These are phyloP conservation scores for Ogataea corticis DNA, from an alignment of 805 yeast genomes.

Conservation along the genomic window DNA sequence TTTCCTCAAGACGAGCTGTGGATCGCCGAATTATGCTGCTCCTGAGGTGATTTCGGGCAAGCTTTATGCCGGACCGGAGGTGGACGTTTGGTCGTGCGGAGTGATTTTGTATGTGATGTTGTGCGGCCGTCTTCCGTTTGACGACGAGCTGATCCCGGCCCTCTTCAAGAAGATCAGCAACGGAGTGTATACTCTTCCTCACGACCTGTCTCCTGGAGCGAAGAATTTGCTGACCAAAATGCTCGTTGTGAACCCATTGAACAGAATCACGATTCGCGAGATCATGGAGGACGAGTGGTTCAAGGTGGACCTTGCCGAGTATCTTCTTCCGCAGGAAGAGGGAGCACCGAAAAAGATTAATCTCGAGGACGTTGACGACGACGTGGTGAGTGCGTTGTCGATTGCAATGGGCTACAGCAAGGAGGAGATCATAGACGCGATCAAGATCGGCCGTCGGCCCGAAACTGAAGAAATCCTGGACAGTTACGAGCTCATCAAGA, in stretches of 20 bases:
- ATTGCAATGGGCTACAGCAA: slow-evolving; percentile 87
- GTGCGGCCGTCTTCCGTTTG: slow-evolving; percentile 93
- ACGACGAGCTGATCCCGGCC: slow-evolving; percentile 94
- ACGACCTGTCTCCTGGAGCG: slow-evolving; percentile 82
- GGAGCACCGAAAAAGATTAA: slow-evolving; percentile 35
- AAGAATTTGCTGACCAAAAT: slow-evolving; percentile 78
- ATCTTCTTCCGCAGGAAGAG: slow-evolving; percentile 63
- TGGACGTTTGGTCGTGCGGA: slow-evolving; percentile 97
- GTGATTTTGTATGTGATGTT: slow-evolving; percentile 93
- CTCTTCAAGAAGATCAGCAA: slow-evolving; percentile 88
- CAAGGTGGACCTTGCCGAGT: slow-evolving; percentile 74
- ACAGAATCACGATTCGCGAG: slow-evolving; percentile 89
- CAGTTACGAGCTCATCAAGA: slow-evolving; percentile 80
- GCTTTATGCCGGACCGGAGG: slow-evolving; percentile 96
- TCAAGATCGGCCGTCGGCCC: slow-evolving; percentile 38
- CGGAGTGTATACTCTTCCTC: slow-evolving; percentile 91
- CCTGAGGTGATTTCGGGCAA: slow-evolving; percentile 96
- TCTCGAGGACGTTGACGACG: slow-evolving; percentile 60
- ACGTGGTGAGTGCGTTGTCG: slow-evolving; percentile 70
- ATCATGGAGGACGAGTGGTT: slow-evolving; percentile 96
- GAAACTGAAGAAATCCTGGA: slow-evolving; percentile 79
- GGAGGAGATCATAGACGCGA: slow-evolving; percentile 76
- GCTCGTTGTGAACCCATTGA: slow-evolving; percentile 93
- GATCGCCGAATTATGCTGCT: slow-evolving; percentile 96
- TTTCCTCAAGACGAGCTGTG: slow-evolving; percentile 91